phyloP scores from a whole-genome alignment of 106 monocot genomes.

The Cymbidium sinense region DNA sequence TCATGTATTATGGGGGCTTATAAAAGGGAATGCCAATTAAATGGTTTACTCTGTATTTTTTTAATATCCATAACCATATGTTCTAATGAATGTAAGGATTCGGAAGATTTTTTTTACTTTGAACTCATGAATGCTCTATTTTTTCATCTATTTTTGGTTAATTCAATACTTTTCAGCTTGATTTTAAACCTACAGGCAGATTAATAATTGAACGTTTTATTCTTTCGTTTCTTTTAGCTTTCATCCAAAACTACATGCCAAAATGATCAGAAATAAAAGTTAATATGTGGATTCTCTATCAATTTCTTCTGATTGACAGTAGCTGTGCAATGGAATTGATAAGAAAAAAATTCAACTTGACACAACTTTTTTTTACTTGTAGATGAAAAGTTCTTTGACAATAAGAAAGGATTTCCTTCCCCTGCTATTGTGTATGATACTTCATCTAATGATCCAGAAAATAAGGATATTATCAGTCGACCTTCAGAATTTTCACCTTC shows the following conservation, averaged over 20 bases:
- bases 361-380: not conserved
- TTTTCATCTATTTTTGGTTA: no score
- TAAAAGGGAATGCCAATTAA: no score
- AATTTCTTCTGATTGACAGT: not conserved
- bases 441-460: slow-evolving; percentile 28
- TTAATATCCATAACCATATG: no score
- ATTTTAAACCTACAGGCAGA: not conserved
- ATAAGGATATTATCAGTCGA: slow-evolving; percentile 13
- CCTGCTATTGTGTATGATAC: slow-evolving; percentile 24
- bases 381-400: slow-evolving; percentile 13
- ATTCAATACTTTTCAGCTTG: not conserved
- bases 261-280: not conserved
- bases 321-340: not conserved
- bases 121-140: no score
- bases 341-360: no score
- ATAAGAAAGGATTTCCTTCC: slow-evolving; percentile 22
- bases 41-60: no score
- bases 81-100: no score
- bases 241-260: not conserved
- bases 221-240: not conserved
- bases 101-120: no score
- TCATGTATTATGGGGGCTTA: no score
- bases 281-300: not conserved
- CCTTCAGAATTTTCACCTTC: slow-evolving; percentile 19
- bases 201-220: not conserved